phyloP scores from a whole-genome alignment of 495 filamentous ascomycete genomes.

The Penicillium diatomitis region DNA sequence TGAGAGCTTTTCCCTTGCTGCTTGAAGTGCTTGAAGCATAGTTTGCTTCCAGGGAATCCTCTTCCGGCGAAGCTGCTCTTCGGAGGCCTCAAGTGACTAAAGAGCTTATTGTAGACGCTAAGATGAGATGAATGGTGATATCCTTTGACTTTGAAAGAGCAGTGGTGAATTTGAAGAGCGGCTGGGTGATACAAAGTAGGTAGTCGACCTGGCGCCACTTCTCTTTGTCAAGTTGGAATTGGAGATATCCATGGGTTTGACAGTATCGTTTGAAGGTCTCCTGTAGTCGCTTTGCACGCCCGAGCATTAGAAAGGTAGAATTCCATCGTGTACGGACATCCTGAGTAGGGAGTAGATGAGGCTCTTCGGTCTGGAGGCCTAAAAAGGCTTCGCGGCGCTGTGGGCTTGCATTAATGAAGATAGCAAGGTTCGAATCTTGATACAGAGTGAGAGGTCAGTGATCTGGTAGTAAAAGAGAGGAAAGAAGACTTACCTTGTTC shows the following conservation, averaged over 20 bases:
- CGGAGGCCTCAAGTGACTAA: too few species aligned
- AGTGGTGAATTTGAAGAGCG: constrained; percentile 8
- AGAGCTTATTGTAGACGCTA: constrained; percentile 12
- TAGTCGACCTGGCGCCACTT: constrained; percentile 8
- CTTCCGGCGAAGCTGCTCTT: too few species aligned
- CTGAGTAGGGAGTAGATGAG: constrained; percentile 9
- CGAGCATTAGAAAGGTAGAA: constrained; percentile 2
- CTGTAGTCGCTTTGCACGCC: not conserved
- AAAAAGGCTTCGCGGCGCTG: constrained; percentile 7
- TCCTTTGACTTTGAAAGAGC: constrained; percentile 11
- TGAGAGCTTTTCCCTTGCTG: constrained; percentile 4
- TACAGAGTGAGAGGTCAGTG: too few species aligned
- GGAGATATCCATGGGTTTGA: not conserved
- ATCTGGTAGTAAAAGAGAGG: too few species aligned
- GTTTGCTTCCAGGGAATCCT: constrained; percentile 4
- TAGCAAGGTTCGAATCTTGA: too few species aligned
- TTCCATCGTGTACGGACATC: constrained; percentile 11
- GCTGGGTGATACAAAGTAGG: not conserved
- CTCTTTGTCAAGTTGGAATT: not conserved
- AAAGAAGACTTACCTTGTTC: too few species aligned
- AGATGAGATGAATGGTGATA: constrained; percentile 10
- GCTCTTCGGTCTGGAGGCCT: constrained; percentile 4
- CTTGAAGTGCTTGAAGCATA: constrained; percentile 5
- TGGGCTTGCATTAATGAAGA: constrained; percentile 12
- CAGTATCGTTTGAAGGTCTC: not conserved